phyloP scores from a whole-genome alignment of 139 green algal species.

The Tetradesmus lagerheimii region DNA sequence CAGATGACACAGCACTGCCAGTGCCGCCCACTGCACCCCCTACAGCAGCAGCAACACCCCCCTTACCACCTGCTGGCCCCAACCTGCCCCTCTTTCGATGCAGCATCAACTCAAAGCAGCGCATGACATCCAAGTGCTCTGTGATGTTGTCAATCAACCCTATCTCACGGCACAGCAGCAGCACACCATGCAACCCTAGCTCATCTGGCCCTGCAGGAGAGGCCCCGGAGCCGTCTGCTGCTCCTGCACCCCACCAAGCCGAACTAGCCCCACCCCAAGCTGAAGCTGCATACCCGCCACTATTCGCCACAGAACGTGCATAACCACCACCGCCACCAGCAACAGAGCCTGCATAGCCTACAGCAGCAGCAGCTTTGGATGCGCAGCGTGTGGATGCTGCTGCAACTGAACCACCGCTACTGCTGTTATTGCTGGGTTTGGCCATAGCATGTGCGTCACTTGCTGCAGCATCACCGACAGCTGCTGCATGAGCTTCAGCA shows the following conservation, averaged over 20 bases:
- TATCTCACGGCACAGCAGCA: slow-evolving; percentile 41
- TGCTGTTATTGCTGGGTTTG: background rate
- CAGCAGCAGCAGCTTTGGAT: background rate
- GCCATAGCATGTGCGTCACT: too few species aligned
- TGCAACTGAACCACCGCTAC: background rate
- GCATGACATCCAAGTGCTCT: slow-evolving; percentile 29
- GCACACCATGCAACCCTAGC: slow-evolving; percentile 20
- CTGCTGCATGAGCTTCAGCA: background rate
- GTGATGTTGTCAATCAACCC: slow-evolving; percentile 41
- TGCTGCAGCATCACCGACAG: background rate
- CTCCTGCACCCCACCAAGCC: background rate
- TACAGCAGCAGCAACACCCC: background rate
- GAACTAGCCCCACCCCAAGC: background rate
- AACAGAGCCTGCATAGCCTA: background rate
- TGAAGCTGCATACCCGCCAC: slow-evolving; percentile 14
- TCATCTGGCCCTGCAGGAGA: background rate
- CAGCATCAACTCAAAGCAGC: slow-evolving; percentile 35
- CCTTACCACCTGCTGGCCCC: background rate
- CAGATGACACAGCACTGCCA: too few species aligned
- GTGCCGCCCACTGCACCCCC: background rate
- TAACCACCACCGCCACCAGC: background rate
- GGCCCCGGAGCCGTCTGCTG: background rate
- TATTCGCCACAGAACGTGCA: background rate
- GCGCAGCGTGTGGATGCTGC: background rate
- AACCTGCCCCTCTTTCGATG: slow-evolving; percentile 44